Base-by-base conservation (phyloP, 805 yeast genomes). In the Wickerhamiella kurtzmanii region DNA sequence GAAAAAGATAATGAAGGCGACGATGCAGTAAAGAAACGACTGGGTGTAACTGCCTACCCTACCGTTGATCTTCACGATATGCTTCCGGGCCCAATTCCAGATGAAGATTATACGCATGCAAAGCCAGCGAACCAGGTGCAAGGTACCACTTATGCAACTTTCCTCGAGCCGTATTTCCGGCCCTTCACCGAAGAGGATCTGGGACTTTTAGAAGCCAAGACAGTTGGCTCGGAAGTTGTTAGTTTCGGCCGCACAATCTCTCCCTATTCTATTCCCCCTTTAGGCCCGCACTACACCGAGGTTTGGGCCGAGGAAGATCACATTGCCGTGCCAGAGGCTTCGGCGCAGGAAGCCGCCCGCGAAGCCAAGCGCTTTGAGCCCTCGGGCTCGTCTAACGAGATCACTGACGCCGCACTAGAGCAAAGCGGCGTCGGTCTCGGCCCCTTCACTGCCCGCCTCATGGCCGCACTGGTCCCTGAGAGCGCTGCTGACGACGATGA, bases 81-180 rank as follows among this genome's bases (percentile, higher is more conserved):
- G 51, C 68, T 92, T 25, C 95, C 98, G 0, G 99, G 98, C 2
- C 76, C 71, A 35, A 79, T 87, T 21, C 98, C 98, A 9, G 79
- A 83, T 61, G 74, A 72, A 47, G 97, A 92, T 63, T 86, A 84
- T 55, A 80, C 95, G 3, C 77, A 78, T 51, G 76, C 80, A 13
- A 89, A 88, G 58, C 88, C 88, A 17, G 65, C 86, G 2, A 89
- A 86, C 62, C 98, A 92, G 66, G 92, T 89, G 16, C 96, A 87
- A 59, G 87, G 83, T 60, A 72, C 83, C 11, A 88, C 98, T 0
- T 92, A 84, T 60, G 82, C 84, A 53, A 67, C 88, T 1, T 85
- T 81, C 54, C 73, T 87, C 35, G 98, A 92, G 61, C 83, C 88
- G 25, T 89, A 76, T 60, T 88, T 81, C 65, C 72, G 95, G 51